Percentiles rank a stretch among this genome's conserved stretches.
These are phyloP conservation scores for Perkinsus chesapeaki DNA, from an alignment of 169 alveolate genomes.

Conservation along the genomic window DNA sequence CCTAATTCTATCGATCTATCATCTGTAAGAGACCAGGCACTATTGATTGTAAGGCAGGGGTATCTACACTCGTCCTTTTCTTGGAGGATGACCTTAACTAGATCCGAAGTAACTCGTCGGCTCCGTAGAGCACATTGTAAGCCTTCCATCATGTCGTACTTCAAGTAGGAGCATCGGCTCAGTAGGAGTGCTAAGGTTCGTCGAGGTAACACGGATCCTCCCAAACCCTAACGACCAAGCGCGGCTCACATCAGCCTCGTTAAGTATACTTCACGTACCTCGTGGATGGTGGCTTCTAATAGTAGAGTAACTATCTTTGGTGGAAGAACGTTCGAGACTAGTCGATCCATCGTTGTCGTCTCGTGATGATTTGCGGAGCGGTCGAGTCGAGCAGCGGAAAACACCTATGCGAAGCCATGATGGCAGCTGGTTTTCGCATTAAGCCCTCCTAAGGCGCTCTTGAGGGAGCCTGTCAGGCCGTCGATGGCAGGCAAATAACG, in stretches of 20 bases:
- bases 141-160: background rate
- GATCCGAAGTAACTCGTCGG: background rate
- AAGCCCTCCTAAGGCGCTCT: no score
- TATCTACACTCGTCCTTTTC: background rate
- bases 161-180: background rate
- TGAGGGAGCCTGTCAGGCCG: no score
- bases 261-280: background rate
- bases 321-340: no score
- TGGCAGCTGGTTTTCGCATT: no score
- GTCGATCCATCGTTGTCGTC: no score
- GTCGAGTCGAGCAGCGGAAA: no score
- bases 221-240: background rate
- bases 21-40: background rate
- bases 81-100: background rate
- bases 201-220: background rate
- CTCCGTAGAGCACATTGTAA: background rate
- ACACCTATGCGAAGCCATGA: no score
- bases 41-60: background rate
- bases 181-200: background rate
- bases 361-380: no score
- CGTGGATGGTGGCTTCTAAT: background rate
- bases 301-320: no score
- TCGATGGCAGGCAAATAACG: no score
- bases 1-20: background rate
- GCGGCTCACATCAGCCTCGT: background rate